Base-by-base conservation (phyloP, 176 grass and related monocot species). In the Elaeis guineensis region DNA sequence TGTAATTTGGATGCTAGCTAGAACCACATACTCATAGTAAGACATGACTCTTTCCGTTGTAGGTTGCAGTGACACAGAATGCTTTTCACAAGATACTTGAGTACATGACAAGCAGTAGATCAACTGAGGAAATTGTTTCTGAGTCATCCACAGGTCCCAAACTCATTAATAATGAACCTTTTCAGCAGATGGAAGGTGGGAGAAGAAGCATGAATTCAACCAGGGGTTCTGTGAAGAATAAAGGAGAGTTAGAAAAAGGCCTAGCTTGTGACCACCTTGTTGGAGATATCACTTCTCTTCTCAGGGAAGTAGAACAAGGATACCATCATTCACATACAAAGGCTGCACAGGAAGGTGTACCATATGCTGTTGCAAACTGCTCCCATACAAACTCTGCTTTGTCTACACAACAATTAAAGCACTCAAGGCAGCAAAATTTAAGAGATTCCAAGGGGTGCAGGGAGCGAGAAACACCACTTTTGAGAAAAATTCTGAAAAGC, bases 261-360 rank as follows among this genome's bases (percentile, higher is more conserved):
- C 61, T 19, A 79, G 17, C 62, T 80, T 17, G 63, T 59, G 69
- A 72, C 28, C 78, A 80, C 51, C 87, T 91, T 75, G 78, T 73
- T 61, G 92, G 81, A 78, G 92, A 88, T 62, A 70, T 97, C 24
- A 85, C 72, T 82, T 82, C 69, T 12, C 92, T 97, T 59, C 87
- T 91, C 50, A 85, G 52, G 65, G 65, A 57, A 55, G 65, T 19
- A 56, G 65, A 68, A 55, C 15, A 68, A 16, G 19, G 25, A 68
- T 55, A 39, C 23, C 17, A 26, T 48, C n/a, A 44, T 21, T 55
- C 26, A 57, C 65, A 56, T 17, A 35, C n/a, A 62, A 25, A 69
- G 52, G 52, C 55, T 20, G 55, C 59, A 48, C 52, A 75, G 29
- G 59, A 71, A 57, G 69, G 7, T 14, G 25, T 55, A 12, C 72